Percentiles rank a stretch among this genome's conserved stretches.
These are phyloP conservation scores for Yarrowia sp. DNA, from an alignment of 805 yeast genomes.

Conservation along the genomic window DNA sequence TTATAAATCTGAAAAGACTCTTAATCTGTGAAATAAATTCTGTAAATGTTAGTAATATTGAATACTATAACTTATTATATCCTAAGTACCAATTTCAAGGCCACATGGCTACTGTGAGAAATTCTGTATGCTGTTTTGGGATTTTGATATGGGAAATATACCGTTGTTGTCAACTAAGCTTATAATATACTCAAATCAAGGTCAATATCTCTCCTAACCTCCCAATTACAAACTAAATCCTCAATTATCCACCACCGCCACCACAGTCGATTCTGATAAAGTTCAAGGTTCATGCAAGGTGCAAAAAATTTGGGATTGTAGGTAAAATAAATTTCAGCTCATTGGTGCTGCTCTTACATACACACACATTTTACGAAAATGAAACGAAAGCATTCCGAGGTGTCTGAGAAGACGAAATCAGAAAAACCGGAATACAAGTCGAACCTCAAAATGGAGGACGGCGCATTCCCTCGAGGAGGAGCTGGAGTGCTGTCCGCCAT, in stretches of 20 bases:
- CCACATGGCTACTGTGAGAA: too few relatives aligned
- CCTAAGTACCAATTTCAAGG: too few relatives aligned
- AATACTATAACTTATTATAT: too few relatives aligned
- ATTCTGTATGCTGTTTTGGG: neutral
- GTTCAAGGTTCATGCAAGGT: constrained; percentile 18
- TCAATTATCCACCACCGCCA: neutral
- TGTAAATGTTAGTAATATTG: neutral
- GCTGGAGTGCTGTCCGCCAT: constrained; percentile 69
- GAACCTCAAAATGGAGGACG: constrained; percentile 40
- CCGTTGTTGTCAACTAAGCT: neutral
- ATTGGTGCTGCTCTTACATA: constrained; percentile 3
- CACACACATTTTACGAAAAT: constrained; percentile 6
- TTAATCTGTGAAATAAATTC: too few relatives aligned
- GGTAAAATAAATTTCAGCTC: constrained; percentile 11
- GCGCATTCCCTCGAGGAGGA: constrained; percentile 95
- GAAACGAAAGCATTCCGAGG: constrained; percentile 25
- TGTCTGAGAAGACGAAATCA: constrained; percentile 3
- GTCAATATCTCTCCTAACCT: neutral
- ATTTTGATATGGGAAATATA: too few relatives aligned
- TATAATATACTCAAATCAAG: neutral
- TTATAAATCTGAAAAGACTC: neutral
- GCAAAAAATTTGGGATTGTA: constrained; percentile 21
- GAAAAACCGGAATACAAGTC: constrained; percentile 25
- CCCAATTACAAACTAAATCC: neutral
- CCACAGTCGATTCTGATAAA: neutral